Evolutionary conservation across 257 asterid species (phyloP).

Genomic region (Cruciata laevipes): DNA sequence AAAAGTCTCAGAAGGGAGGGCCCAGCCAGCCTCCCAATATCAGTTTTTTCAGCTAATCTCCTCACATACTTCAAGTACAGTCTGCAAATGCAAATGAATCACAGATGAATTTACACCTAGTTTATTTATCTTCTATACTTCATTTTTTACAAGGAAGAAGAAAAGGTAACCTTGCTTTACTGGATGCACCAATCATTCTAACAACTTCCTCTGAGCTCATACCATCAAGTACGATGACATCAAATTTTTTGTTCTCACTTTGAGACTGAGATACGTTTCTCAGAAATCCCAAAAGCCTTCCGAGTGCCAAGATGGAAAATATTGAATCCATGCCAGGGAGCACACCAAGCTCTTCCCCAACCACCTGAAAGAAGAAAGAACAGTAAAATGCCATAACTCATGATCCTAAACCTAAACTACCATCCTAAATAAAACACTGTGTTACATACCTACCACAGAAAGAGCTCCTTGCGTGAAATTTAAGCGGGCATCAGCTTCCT

Average conservation of each 20-base stretch:
- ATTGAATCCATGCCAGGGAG: constrained; percentile 99
- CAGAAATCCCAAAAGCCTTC: constrained; percentile 46
- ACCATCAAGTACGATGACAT: constrained; percentile 74
- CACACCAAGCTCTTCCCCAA: constrained; percentile 94
- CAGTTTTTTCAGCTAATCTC: constrained; percentile 80
- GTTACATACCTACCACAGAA: constrained; percentile 90
- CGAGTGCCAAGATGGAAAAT: constrained; percentile 74
- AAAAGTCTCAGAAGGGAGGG: constrained; percentile 83
- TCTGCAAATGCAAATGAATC: constrained; percentile 32
- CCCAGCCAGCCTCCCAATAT: constrained; percentile 75
- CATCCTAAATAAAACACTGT: neutral
- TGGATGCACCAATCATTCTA: constrained; percentile 75
- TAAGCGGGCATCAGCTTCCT: constrained; percentile 84
- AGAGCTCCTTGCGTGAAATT: constrained; percentile 95
- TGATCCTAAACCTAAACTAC: neutral
- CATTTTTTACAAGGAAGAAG: neutral
- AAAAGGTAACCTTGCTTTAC: constrained; percentile 58
- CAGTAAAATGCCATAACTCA: constrained; percentile 4
- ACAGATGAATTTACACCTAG: constrained; percentile 6
- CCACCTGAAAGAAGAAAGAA: constrained; percentile 49
- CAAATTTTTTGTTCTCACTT: constrained; percentile 40
- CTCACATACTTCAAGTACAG: constrained; percentile 75
- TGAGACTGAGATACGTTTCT: constrained; percentile 24
- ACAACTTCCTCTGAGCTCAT: constrained; percentile 77
- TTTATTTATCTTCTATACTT: neutral